These are phyloP conservation scores for Kurtzmaniella quercitrusa DNA, from an alignment of 1,139 yeast genomes.

Conservation along the genomic window DNA sequence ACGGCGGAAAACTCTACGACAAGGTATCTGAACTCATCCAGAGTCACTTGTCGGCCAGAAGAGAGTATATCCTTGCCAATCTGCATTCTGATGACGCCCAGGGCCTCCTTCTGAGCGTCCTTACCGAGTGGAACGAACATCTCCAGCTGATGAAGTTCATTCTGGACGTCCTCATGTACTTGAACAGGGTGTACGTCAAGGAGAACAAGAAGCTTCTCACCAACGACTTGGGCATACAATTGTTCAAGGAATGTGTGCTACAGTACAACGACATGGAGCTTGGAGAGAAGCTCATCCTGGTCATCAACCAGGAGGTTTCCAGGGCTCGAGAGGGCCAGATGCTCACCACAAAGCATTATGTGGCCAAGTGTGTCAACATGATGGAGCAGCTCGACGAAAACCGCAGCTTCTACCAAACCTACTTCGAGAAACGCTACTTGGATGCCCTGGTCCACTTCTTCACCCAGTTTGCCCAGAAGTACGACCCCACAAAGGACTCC, in stretches of 20 bases:
- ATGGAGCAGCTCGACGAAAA: constrained; percentile 51
- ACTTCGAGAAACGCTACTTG: constrained; percentile 66
- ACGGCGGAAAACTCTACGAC: constrained; percentile 66
- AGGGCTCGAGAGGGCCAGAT: constrained; percentile 57
- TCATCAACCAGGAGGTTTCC: constrained; percentile 55
- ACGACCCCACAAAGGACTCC: constrained; percentile 24
- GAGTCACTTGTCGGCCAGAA: constrained; percentile 39
- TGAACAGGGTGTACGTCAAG: constrained; percentile 79
- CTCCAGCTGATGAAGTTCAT: constrained; percentile 72
- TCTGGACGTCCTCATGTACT: constrained; percentile 82
- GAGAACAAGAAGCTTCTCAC: constrained; percentile 64
- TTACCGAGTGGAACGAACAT: constrained; percentile 71
- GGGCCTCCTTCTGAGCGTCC: constrained; percentile 44
- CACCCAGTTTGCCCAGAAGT: constrained; percentile 39
- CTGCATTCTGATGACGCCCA: constrained; percentile 16
- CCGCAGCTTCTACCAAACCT: constrained; percentile 49
- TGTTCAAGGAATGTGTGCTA: constrained; percentile 47
- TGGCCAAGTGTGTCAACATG: constrained; percentile 65
- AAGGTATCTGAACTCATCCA: constrained; percentile 52
- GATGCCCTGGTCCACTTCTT: constrained; percentile 56
- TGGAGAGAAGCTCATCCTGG: constrained; percentile 45
- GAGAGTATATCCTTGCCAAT: constrained; percentile 18
- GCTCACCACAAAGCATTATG: constrained; percentile 52
- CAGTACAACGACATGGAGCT: constrained; percentile 43
- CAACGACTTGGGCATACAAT: constrained; percentile 69